Base-by-base conservation (phyloP, 805 yeast genomes). In the Ogataea zsoltii region DNA sequence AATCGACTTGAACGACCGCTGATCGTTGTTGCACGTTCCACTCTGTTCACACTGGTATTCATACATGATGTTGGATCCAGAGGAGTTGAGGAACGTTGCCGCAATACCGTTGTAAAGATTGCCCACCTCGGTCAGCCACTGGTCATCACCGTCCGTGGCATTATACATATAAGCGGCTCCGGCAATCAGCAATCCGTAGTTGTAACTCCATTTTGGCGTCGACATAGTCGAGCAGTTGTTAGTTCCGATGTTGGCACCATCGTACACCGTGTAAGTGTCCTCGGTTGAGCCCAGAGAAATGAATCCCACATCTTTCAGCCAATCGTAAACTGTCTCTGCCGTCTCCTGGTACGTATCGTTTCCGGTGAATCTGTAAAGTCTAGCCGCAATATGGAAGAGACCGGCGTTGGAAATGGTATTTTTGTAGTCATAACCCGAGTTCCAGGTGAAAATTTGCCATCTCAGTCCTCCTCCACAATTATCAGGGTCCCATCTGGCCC, bases 361-460 rank as follows among this genome's bases (percentile, higher is more conserved):
- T 10, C 70, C 69, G 2, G 94, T 85, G 67, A 82, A 89, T 57
- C 95, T 76, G 2, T 91, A 92, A 54, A 88, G 75, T 53, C 96
- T 76, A 2, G 96, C 94, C 18, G 88, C 91, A 33, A 88, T 68
- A 53, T 84, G 82, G 75, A 89, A 88, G 42, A 89, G 66, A 54
- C 87, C 80, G 2, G 95, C 95, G 63, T 88, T 88, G n/a, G 94
- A 77, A 53, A 88, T 86, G n/a, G 91, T 69, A 68, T 89, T 89
- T 65, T 88, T 88, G 68, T 88, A 88, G 63, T 85, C 82, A 65
- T 88, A 88, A 49, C 96, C 96, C 7, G 87, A 73, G 65, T 89
- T 89, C 89, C 90, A 88, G 42, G 84, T 76, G 68, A 85, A 89
- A 54, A 88, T 89, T 71, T 88, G 96, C 96, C 96, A 88, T 68